Percentiles rank a stretch among this genome's conserved stretches.
Conservation (phyloP, 2,329 filamentous ascomycete species). For the Delphinella strobiligena region DNA sequence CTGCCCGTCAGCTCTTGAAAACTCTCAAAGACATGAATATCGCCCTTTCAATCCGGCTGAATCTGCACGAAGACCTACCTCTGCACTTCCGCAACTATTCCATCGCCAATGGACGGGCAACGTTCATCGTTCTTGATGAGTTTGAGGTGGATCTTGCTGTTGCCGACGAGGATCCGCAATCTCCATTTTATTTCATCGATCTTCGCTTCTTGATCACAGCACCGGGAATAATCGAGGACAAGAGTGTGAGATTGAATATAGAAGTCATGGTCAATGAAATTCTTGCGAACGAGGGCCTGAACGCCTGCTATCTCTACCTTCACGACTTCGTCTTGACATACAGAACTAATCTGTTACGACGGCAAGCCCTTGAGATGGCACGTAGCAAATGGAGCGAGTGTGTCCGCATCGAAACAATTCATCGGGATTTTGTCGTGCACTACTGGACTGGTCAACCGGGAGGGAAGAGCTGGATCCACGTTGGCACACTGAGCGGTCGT, state of each 20-base stretch:
- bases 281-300: conserved; percentile 57
- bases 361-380: conserved; percentile 61
- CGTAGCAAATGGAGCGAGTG: conserved; percentile 66
- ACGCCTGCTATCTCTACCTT: conserved; percentile 72
- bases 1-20: conserved; percentile 57
- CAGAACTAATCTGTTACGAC: conserved; percentile 72
- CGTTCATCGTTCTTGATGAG: conserved; percentile 70
- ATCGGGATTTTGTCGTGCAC: conserved; percentile 73
- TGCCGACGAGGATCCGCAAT: conserved; percentile 67
- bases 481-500: conserved; percentile 63
- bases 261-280: conserved; percentile 61
- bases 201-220: conserved; percentile 75
- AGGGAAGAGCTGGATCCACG: conserved; percentile 79
- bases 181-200: conserved; percentile 91
- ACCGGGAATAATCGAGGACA: conserved; percentile 45
- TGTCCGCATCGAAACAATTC: conserved; percentile 64
- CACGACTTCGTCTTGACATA: conserved; percentile 82
- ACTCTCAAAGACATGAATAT: conserved; percentile 75
- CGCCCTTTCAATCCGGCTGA: conserved; percentile 68
- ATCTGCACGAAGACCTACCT: conserved; percentile 73
- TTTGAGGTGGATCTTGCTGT: conserved; percentile 92
- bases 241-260: conserved; percentile 51
- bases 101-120: conserved; percentile 77
- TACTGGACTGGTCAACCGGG: conserved; percentile 70
- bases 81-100: conserved; percentile 63